These are phyloP conservation scores for Ophidiomyces ophidiicola DNA, from an alignment of 2,329 filamentous ascomycete genomes.

Conservation along the genomic window DNA sequence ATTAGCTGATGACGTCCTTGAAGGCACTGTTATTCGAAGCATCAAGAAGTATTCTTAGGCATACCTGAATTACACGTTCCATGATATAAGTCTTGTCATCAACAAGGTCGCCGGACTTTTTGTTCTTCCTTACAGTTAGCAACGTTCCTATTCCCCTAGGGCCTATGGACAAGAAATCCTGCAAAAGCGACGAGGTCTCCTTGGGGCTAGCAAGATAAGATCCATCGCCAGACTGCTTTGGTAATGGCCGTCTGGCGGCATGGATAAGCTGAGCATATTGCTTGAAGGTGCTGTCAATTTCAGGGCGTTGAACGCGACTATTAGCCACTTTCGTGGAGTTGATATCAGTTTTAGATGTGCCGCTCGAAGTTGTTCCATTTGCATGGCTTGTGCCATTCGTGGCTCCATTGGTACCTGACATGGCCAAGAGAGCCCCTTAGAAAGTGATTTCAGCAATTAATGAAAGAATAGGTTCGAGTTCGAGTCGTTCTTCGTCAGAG, in stretches of 20 bases:
- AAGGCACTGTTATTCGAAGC: no score
- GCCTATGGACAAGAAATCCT: constrained; percentile 48
- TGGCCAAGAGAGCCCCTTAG: no score
- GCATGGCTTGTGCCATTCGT: no score
- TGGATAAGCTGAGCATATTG: constrained; percentile 38
- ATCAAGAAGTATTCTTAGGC: no score
- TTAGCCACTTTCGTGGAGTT: constrained; percentile 13
- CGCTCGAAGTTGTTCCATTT: not conserved
- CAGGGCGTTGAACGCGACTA: constrained; percentile 27
- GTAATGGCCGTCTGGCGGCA: constrained; percentile 50
- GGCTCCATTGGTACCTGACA: no score
- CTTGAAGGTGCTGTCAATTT: constrained; percentile 32
- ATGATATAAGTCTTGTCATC: constrained; percentile 71
- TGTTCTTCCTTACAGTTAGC: constrained; percentile 46
- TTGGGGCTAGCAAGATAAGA: constrained; percentile 41
- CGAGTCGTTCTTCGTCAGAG: no score
- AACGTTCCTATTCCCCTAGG: constrained; percentile 52
- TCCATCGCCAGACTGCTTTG: constrained; percentile 52
- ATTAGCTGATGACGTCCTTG: no score
- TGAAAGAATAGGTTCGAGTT: no score
- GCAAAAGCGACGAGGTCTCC: constrained; percentile 41
- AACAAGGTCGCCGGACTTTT: constrained; percentile 50
- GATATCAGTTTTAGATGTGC: not conserved
- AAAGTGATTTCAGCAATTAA: no score
- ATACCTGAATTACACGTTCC: constrained; percentile 54